Evolutionary conservation across 2,329 filamentous ascomycete species (phyloP).

Genomic region (Fusarium sp.): DNA sequence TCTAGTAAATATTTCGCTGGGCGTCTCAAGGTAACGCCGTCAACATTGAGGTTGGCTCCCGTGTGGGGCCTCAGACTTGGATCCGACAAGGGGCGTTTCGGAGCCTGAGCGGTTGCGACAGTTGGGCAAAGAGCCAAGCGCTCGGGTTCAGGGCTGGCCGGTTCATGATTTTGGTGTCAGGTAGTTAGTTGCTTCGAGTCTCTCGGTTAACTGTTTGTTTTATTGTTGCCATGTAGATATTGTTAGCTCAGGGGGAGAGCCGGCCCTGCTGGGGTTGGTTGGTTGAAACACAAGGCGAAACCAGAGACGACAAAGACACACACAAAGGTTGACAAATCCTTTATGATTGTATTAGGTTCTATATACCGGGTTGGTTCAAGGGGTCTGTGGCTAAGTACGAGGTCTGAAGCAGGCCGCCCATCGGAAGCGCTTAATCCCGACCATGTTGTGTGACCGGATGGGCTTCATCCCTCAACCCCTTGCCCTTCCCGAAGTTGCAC

Average conservation of each 20-base stretch:
- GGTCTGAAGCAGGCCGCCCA: conserved; percentile 6
- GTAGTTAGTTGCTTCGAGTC: background rate
- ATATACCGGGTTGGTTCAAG: conserved; percentile 9
- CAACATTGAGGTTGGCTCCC: background rate
- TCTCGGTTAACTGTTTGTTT: background rate
- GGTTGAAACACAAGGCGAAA: conserved; percentile 9
- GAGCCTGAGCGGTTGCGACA: conserved; percentile 16
- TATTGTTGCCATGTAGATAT: conserved; percentile 16
- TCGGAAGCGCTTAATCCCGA: conserved; percentile 6
- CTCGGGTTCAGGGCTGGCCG: background rate
- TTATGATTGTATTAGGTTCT: conserved; percentile 36
- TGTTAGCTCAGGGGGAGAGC: conserved; percentile 8
- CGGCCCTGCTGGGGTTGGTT: conserved; percentile 16
- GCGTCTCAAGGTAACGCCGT: conserved; percentile 6
- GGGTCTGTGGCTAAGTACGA: background rate
- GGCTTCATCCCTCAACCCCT: conserved; percentile 1
- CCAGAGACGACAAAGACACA: background rate
- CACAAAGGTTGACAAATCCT: conserved; percentile 7
- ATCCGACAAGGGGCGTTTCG: conserved; percentile 34
- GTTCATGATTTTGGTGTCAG: background rate
- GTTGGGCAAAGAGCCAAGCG: conserved; percentile 17
- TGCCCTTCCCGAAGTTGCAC: conserved; percentile 14
- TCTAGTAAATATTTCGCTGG: background rate
- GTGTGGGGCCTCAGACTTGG: conserved; percentile 5
- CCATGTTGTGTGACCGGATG: background rate